Percentiles rank a stretch among this genome's conserved stretches.
Conservation (phyloP, 495 filamentous ascomycete genomes). For the Podospora bellae-mahoneyi region DNA sequence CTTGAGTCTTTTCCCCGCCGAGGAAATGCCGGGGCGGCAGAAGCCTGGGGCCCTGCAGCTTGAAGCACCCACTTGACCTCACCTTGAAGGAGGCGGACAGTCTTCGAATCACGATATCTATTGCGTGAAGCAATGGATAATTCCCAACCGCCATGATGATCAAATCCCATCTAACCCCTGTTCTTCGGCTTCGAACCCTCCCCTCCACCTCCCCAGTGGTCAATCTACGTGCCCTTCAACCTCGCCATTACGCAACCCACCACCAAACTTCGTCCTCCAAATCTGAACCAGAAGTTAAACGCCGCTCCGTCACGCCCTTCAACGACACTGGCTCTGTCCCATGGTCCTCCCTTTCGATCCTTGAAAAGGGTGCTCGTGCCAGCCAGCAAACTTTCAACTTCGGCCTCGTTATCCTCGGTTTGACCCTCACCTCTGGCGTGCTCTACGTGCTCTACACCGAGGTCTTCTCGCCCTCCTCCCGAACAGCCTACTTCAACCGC, state of each 20-base stretch:
- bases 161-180: background rate
- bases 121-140: background rate
- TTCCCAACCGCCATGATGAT: slow-evolving; percentile 4
- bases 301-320: slow-evolving; percentile 65
- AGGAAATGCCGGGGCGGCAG: slow-evolving; percentile 29
- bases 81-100: background rate
- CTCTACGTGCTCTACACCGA: slow-evolving; percentile 78
- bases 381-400: slow-evolving; percentile 91
- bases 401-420: slow-evolving; percentile 67
- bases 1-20: slow-evolving; percentile 14
- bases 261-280: slow-evolving; percentile 22
- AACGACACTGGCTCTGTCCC: slow-evolving; percentile 77
- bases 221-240: slow-evolving; percentile 13
- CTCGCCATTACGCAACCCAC: slow-evolving; percentile 35
- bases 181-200: background rate
- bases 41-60: slow-evolving; percentile 3
- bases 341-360: slow-evolving; percentile 69
- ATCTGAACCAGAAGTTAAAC: slow-evolving; percentile 13
- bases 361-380: slow-evolving; percentile 80
- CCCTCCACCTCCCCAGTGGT: background rate
- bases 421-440: slow-evolving; percentile 74
- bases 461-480: slow-evolving; percentile 80
- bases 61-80: slow-evolving; percentile 6
- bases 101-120: background rate
- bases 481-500: slow-evolving; percentile 83